Evolutionary conservation across 768 basidiomycete species (phyloP), one percentile per base, ranked within the genome.

Genomic region (Tulasnella sp.): DNA sequence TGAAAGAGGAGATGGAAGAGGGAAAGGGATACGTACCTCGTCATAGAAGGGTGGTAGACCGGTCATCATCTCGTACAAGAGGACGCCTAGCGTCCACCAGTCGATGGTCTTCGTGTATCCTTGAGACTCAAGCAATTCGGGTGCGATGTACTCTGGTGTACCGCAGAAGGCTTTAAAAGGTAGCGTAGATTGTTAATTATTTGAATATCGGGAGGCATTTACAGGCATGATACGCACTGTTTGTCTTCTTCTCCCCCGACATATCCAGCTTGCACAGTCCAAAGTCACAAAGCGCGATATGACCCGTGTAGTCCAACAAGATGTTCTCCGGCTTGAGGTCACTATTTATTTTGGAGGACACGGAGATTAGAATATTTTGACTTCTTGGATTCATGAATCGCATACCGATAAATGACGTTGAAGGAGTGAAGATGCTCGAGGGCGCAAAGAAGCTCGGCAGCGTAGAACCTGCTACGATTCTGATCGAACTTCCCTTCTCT

Each of bases 241-340:
- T 97, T 17, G 95, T 98, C 70, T 95, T 95, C 70, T 97, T 94
- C 1, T 86, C 85, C 71, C 96, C 92, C 0, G 90, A 88, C 95
- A 99, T 98, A 73, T 98, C 97, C 29, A 93, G 74, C 70, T 93
- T 92, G 72, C 90, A 94, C 24, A 93, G 78, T n/a, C 87, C 95
- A 68, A 99, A 99, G 71, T 99, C 95, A 68, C 95, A 99, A 32
- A 99, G 75, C 1, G 95, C 94, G 64, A 99, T 98, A 68, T 99
- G 95, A 8, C 95, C 95, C 0, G 93, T 94, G 67, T 95, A 98
- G 72, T 98, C 95, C 51, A 99, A 75, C 3, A 99, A 75, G 68
- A 98, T 99, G 71, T 99, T 99, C 73, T 99, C 95, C 11, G 95
- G 95, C 69, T 99, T 99, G 65, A 99, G 74, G 70, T 99, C 95